Base-by-base conservation (phyloP, 805 yeast species). In the Yamadazyma sp. region DNA sequence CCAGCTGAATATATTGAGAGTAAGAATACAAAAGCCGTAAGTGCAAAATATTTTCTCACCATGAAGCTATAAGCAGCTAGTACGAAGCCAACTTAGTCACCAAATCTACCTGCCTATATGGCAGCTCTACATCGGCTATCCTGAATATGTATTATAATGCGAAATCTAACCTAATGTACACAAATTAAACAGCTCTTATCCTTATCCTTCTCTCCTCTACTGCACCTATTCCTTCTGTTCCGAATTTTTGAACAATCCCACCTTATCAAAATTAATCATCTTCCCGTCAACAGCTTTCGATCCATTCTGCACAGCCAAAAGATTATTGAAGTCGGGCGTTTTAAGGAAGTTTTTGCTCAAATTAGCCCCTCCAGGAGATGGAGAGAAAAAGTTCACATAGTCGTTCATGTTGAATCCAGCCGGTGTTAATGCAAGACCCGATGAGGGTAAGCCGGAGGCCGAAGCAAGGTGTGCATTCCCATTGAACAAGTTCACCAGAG, bases 381-480 rank as follows among this genome's bases (percentile, higher is more conserved):
- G 93, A 1, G 90, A 80, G 54, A 82, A 81, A 45, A 84, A 71
- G 54, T 86, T 83, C 25, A 87, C 83, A 55, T 84, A 86, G 55
- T 86, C 95, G 54, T 78, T 81, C 80, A 86, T 78, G 58, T 86
- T 85, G 64, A 86, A 85, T 2, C 82, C 84, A 1, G 83, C 83
- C 0, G 85, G 82, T 6, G 73, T 59, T 21, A 70, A 67, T 10
- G 71, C 68, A 28, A 68, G 49, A 0, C 73, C 73, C 2, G 64
- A 61, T 2, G 72, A 66, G 3, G 73, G 74, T 24, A 67, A 52
- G 6, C 65, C 69, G 16, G 37, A 36, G 10, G 28, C 23, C 22
- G 38, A 28, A 11, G 12, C 14, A 20, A 23, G 26, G 12, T 19
- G 12, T 8, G 15, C 20, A 20, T 23, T 15, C 15, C 48, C 50